Conservation (phyloP, 768 basidiomycete genomes). For the Amanita rubescens region DNA sequence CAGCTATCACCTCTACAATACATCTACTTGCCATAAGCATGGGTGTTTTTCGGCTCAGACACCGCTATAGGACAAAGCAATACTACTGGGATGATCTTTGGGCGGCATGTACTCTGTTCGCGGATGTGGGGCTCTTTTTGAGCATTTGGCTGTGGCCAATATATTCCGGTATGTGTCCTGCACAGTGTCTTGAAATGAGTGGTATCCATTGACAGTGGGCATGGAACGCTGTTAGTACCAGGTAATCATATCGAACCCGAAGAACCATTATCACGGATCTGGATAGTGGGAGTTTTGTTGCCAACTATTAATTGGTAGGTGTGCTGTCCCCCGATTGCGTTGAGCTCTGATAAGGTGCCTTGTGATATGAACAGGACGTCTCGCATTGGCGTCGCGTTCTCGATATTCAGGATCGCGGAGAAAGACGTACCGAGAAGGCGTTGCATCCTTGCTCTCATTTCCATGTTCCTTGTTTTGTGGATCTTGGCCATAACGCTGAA, state of each 20-base stretch:
- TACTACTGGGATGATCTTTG: conserved; percentile 22
- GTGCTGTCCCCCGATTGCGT: not conserved
- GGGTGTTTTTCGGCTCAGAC: conserved; percentile 13
- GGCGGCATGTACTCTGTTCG: conserved; percentile 11
- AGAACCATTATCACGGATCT: conserved; percentile 1
- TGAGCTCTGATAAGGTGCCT: not conserved
- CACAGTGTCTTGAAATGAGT: not conserved
- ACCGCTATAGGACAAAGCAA: conserved; percentile 10
- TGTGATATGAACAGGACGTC: conserved; percentile 1
- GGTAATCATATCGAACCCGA: not conserved
- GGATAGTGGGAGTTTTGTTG: not conserved
- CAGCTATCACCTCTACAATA: conserved; percentile 7
- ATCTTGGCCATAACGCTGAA: conserved; percentile 8
- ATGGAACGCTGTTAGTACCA: not conserved
- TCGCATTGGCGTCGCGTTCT: conserved; percentile 5
- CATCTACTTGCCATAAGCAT: conserved; percentile 13
- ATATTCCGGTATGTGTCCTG: conserved; percentile 7
- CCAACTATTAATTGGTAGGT: conserved; percentile 4
- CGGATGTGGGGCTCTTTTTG: conserved; percentile 9
- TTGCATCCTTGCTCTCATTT: conserved; percentile 6
- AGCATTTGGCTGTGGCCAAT: conserved; percentile 11
- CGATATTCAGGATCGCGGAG: conserved; percentile 1
- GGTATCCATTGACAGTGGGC: not conserved
- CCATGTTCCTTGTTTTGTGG: conserved; percentile 7
- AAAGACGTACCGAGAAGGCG: not conserved